Percentiles rank a stretch among this genome's conserved stretches.
Conservation (phyloP, 2,329 filamentous ascomycete genomes). For the Ceratocystis albifundus region DNA sequence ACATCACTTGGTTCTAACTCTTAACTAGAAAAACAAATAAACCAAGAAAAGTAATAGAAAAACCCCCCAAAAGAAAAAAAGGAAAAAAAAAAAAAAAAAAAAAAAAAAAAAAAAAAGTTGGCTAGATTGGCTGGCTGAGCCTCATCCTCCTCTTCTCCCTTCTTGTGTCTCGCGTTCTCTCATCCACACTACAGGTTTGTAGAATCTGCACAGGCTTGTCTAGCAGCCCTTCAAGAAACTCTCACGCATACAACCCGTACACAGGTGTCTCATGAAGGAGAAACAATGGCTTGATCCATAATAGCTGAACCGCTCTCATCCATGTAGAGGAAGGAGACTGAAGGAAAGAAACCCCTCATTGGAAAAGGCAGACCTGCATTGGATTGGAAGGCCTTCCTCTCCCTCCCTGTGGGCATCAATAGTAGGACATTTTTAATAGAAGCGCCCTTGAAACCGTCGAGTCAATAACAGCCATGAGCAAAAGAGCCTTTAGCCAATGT, state of each 20-base stretch:
- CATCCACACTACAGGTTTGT: neutral
- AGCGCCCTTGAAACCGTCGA: neutral
- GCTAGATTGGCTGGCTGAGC: neutral
- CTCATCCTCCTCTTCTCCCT: neutral
- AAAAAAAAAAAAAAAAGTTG: no score
- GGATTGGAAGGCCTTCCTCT: neutral
- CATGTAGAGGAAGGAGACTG: neutral
- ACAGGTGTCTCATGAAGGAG: slow-evolving; percentile 8
- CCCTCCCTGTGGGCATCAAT: neutral
- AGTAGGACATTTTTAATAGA: neutral
- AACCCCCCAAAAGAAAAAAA: no score
- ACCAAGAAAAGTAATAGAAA: no score
- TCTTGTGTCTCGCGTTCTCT: neutral
- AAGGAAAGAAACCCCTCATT: neutral
- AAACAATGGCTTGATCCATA: neutral
- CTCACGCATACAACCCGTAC: neutral
- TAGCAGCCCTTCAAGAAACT: neutral
- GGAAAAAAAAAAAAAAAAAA: no score
- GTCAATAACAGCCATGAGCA: neutral
- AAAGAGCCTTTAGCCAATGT: neutral
- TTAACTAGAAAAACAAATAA: no score
- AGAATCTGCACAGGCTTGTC: neutral
- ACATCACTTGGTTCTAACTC: no score
- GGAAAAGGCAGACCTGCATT: slow-evolving; percentile 5
- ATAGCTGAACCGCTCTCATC: neutral